Percentiles rank a stretch among this genome's conserved stretches.
These are phyloP conservation scores for Leucoagaricus sp. DNA, from an alignment of 1,284 basidiomycete species.

Conservation along the genomic window DNA sequence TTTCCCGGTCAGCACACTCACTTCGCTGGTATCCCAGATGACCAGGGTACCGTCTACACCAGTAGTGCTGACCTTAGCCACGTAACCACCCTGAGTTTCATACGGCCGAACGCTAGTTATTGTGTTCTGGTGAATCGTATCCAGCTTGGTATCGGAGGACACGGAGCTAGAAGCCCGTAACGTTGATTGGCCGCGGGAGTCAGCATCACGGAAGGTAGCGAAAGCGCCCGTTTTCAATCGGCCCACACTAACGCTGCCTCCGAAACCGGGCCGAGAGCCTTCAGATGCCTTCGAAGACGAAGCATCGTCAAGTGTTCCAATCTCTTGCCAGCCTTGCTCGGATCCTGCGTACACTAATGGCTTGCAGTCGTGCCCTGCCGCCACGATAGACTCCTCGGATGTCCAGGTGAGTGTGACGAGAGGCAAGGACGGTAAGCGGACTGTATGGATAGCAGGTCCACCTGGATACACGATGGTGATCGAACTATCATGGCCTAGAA, in stretches of 20 bases:
- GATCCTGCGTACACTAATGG: slow-evolving; percentile 85
- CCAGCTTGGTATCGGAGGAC: slow-evolving; percentile 68
- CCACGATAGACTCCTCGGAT: slow-evolving; percentile 79
- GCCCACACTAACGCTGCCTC: slow-evolving; percentile 60
- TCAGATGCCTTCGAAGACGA: slow-evolving; percentile 47
- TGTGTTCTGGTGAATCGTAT: slow-evolving; percentile 97
- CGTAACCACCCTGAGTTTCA: slow-evolving; percentile 61
- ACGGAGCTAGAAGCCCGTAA: slow-evolving; percentile 35
- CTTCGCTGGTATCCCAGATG: slow-evolving; percentile 80
- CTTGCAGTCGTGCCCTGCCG: slow-evolving; percentile 98
- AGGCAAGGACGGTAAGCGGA: slow-evolving; percentile 79
- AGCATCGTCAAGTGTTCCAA: slow-evolving; percentile 86
- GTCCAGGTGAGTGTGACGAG: slow-evolving; percentile 85
- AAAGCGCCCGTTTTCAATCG: slow-evolving; percentile 94
- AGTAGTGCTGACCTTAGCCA: slow-evolving; percentile 85
- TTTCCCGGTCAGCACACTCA: slow-evolving; percentile 42
- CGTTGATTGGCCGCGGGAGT: slow-evolving; percentile 76
- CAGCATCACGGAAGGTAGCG: slow-evolving; percentile 93
- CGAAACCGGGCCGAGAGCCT: slow-evolving; percentile 41
- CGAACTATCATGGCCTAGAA: slow-evolving; percentile 87
- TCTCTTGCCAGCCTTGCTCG: slow-evolving; percentile 70
- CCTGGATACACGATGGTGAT: slow-evolving; percentile 88
- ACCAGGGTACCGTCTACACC: slow-evolving; percentile 95
- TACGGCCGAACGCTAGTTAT: slow-evolving; percentile 91
- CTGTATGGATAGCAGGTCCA: slow-evolving; percentile 67